phyloP scores from a whole-genome alignment of 2,329 filamentous ascomycete species.

The Diplocarpon mali region DNA sequence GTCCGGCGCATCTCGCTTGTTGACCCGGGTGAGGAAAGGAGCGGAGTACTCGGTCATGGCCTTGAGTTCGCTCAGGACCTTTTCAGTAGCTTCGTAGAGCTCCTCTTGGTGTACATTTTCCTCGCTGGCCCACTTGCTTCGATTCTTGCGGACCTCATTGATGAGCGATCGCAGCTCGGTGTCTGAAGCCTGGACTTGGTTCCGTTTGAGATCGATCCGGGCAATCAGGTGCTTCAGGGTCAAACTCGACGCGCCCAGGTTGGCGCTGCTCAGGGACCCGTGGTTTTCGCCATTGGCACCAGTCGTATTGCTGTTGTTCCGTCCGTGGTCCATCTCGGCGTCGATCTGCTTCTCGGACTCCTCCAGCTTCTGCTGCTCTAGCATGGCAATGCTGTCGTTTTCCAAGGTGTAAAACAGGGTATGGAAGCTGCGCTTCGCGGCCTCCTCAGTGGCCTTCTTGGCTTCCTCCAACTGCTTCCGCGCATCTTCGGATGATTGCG shows the following conservation, averaged over 20 bases:
- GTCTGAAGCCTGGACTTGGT: slow-evolving; percentile 83
- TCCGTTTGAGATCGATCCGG: slow-evolving; percentile 84
- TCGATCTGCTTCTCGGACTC: slow-evolving; percentile 94
- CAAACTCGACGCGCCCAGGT: slow-evolving; percentile 88
- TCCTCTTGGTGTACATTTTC: slow-evolving; percentile 97
- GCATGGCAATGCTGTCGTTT: slow-evolving; percentile 89
- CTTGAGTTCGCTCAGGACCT: slow-evolving; percentile 93
- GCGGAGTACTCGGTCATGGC: slow-evolving; percentile 95
- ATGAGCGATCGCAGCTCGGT: slow-evolving; percentile 85
- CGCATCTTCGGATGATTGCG: slow-evolving; percentile 72
- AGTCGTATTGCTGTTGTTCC: slow-evolving; percentile 38
- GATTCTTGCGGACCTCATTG: slow-evolving; percentile 94
- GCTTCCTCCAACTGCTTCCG: slow-evolving; percentile 89
- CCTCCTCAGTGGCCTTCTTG: slow-evolving; percentile 81
- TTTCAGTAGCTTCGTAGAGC: slow-evolving; percentile 91
- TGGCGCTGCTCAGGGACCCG: slow-evolving; percentile 83
- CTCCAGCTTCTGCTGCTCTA: slow-evolving; percentile 93
- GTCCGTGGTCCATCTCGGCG: slow-evolving; percentile 75
- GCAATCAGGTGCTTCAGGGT: slow-evolving; percentile 96
- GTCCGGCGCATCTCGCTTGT: slow-evolving; percentile 93
- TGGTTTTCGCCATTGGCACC: slow-evolving; percentile 53
- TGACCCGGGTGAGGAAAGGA: slow-evolving; percentile 88
- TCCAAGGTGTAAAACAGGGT: slow-evolving; percentile 92
- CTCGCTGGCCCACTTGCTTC: slow-evolving; percentile 98
- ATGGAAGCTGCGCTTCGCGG: slow-evolving; percentile 81